A percentile compares a stretch with the other conserved stretches of the same genome.
Conservation (phyloP, 2,329 filamentous ascomycete genomes). For the Stachybotrys chartarum region DNA sequence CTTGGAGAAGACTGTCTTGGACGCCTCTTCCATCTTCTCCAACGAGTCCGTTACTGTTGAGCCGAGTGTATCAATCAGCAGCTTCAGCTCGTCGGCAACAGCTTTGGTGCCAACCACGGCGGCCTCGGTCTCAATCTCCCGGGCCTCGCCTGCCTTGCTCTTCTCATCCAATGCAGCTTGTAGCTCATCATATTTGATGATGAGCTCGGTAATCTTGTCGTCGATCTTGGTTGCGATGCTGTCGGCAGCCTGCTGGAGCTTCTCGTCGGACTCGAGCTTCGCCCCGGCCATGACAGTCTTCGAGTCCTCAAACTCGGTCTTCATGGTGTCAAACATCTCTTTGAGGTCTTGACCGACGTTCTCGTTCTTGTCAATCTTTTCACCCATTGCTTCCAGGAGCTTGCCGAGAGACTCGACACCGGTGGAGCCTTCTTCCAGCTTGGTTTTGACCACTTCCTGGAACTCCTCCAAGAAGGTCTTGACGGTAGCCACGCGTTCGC, state of each 20-base stretch:
- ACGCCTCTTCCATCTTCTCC: conserved; percentile 82
- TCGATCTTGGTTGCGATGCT: conserved; percentile 49
- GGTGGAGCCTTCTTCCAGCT: conserved; percentile 67
- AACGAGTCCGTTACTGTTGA: conserved; percentile 73
- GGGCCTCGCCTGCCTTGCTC: conserved; percentile 64
- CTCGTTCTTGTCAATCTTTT: conserved; percentile 52
- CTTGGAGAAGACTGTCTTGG: conserved; percentile 75
- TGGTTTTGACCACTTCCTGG: conserved; percentile 67
- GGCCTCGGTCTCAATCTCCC: conserved; percentile 64
- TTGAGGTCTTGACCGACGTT: conserved; percentile 56
- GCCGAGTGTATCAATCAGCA: conserved; percentile 79
- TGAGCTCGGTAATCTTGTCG: conserved; percentile 65
- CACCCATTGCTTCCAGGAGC: conserved; percentile 58
- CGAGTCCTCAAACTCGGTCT: conserved; percentile 80
- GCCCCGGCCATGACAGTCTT: conserved; percentile 71
- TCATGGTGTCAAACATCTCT: conserved; percentile 68
- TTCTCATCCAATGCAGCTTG: conserved; percentile 68
- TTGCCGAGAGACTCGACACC: conserved; percentile 69
- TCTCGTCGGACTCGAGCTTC: conserved; percentile 79
- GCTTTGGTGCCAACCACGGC: conserved; percentile 68
- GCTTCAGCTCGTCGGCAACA: conserved; percentile 79
- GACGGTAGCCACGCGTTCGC: conserved; percentile 72
- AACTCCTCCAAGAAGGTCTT: conserved; percentile 72
- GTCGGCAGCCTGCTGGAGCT: conserved; percentile 54
- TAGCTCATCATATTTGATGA: conserved; percentile 83